A percentile compares a stretch with the other conserved stretches of the same genome.
phyloP scores from a whole-genome alignment of 2,329 filamentous ascomycete genomes.

The Aotearoamyces nothofagi region DNA sequence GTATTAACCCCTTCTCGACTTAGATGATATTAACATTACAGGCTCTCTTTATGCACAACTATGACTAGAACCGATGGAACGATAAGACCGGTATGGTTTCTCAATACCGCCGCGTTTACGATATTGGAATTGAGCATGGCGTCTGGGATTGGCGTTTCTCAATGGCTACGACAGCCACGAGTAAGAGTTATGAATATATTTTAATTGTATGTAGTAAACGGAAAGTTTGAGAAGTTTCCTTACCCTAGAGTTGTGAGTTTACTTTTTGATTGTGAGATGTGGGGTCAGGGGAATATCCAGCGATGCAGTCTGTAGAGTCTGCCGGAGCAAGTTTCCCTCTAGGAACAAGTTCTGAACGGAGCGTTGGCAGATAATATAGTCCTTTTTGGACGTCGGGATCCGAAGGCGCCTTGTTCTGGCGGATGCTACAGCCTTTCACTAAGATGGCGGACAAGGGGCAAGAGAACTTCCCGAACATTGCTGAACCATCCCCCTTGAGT shows the following conservation, averaged over 20 bases:
- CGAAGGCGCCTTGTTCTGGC: conserved; percentile 20
- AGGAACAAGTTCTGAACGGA: conserved; percentile 67
- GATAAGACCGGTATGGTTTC: conserved; percentile 7
- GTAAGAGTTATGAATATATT: no score
- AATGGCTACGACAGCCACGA: no score
- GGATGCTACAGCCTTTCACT: conserved; percentile 16
- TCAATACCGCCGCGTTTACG: no score
- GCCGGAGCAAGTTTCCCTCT: conserved; percentile 54
- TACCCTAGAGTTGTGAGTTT: no score
- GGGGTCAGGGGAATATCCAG: conserved; percentile 28
- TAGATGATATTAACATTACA: conserved; percentile 14
- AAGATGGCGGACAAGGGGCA: conserved; percentile 18
- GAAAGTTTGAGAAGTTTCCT: no score
- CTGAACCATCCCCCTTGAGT: no score
- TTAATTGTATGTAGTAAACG: no score
- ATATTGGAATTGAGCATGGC: no score
- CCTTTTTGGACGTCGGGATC: conserved; percentile 14
- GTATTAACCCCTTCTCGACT: conserved; percentile 18
- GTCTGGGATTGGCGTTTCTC: no score
- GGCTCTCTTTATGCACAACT: conserved; percentile 12
- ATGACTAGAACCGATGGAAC: conserved; percentile 3
- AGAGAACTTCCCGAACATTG: conserved; percentile 21
- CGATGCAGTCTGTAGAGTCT: conserved; percentile 61
- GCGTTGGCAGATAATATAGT: conserved; percentile 45
- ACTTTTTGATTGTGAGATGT: conserved; percentile 3